A percentile compares a stretch with the other conserved stretches of the same genome.
Conservation (phyloP, 352 stramenopile genomes). For the Phytophthora sp. region DNA sequence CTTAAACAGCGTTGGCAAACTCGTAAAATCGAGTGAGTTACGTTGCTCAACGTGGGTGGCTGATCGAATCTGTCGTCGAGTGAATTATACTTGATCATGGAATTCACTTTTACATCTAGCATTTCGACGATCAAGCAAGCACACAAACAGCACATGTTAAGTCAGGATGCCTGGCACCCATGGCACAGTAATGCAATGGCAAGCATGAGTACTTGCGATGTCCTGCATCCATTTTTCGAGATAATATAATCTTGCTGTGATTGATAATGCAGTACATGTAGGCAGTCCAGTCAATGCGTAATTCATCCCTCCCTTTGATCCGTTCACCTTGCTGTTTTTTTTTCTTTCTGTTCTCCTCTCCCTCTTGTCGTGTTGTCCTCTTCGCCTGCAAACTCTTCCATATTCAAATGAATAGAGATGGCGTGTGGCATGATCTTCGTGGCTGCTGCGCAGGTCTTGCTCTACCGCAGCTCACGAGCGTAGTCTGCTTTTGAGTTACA, state of each 20-base stretch:
- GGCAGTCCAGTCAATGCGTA: conserved; percentile 18
- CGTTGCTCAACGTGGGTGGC: too few species aligned
- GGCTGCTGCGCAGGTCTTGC: conserved; percentile 3
- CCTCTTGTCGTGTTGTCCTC: conserved; percentile 12
- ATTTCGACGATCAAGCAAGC: too few species aligned
- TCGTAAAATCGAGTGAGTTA: too few species aligned
- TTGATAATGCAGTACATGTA: conserved; percentile 16
- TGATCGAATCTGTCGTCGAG: too few species aligned
- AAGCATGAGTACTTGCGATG: not conserved
- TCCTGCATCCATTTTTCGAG: conserved; percentile 6
- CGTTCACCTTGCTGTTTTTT: not conserved
- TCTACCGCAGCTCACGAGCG: conserved; percentile 15
- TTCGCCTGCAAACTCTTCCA: conserved; percentile 6
- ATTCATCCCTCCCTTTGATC: conserved; percentile 13
- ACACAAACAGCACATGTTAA: too few species aligned
- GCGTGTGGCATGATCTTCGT: conserved; percentile 13
- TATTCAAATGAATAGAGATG: conserved; percentile 5
- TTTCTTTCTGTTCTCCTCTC: not conserved
- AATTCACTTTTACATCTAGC: too few species aligned
- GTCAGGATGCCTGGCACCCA: too few species aligned
- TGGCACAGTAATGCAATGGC: too few species aligned
- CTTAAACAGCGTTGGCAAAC: too few species aligned
- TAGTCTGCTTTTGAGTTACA: conserved; percentile 52
- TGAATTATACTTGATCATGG: too few species aligned
- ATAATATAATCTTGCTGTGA: conserved; percentile 1